These are phyloP conservation scores for Ustilago hordei DNA, from an alignment of 1,284 basidiomycete species.

Conservation along the genomic window DNA sequence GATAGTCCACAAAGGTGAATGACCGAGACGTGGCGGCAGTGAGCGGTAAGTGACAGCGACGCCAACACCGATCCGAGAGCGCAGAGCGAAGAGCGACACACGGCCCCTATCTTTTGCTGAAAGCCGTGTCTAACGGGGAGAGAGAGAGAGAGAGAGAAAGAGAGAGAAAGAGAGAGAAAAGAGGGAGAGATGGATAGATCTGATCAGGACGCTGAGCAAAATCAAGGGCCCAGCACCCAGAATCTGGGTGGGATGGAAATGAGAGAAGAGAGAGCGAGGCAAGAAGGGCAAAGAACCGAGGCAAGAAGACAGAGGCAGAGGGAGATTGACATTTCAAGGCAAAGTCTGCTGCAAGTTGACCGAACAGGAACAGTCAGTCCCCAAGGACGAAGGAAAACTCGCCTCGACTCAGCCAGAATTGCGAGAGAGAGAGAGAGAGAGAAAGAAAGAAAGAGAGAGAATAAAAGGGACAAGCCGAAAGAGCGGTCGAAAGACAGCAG, in stretches of 20 bases:
- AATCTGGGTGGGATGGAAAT: not conserved
- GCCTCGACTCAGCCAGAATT: not conserved
- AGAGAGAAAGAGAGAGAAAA: not conserved
- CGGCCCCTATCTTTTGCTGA: not conserved
- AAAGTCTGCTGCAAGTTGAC: not conserved
- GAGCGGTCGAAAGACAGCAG: not conserved
- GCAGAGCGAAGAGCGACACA: not conserved
- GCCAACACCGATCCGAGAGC: slow-evolving; percentile 3
- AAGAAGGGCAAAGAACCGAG: not conserved
- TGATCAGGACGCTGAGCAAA: not conserved
- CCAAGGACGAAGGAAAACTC: not conserved
- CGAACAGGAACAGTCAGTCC: not conserved
- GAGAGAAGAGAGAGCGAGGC: not conserved
- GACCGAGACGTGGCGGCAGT: not conserved
- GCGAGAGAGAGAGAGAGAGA: not conserved
- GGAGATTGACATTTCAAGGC: not conserved
- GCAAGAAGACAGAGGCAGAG: not conserved
- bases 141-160: not conserved
- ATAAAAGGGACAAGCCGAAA: not conserved
- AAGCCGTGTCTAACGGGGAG: not conserved
- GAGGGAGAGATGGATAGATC: not conserved
- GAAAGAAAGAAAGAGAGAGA: not conserved
- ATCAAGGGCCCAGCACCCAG: slow-evolving; percentile 6
- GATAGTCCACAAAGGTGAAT: not conserved
- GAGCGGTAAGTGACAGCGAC: not conserved